phyloP scores from a whole-genome alignment of 176 grass and related monocot species.

The Poa pratensis region DNA sequence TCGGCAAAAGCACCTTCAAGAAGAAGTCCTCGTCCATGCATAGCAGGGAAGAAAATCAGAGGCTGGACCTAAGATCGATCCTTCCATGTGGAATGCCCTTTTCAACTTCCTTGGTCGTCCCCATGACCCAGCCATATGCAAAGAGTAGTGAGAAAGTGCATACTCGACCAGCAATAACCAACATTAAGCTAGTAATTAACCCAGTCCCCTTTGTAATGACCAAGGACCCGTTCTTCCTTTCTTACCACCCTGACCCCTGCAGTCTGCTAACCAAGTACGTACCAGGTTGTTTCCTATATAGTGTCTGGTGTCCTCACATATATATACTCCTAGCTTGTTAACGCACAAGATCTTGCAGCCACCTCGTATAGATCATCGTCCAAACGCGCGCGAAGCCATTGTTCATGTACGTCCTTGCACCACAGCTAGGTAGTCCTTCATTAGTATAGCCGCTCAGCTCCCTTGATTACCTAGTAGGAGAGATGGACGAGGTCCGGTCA shows the following conservation, averaged over 20 bases:
- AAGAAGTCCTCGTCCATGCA: conserved; percentile 6
- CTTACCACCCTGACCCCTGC: conserved; percentile 1
- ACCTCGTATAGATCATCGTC: background rate
- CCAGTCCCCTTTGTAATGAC: conserved; percentile 15
- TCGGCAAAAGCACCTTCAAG: background rate
- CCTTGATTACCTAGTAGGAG: background rate
- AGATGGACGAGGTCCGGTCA: conserved; percentile 48
- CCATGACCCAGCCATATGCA: conserved; percentile 45
- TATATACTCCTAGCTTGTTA: background rate
- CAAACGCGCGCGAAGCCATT: background rate
- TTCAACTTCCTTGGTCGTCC: conserved; percentile 57
- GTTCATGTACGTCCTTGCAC: conserved; percentile 41
- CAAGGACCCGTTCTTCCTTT: conserved; percentile 49
- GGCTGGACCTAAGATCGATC: conserved; percentile 46
- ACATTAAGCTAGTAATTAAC: background rate
- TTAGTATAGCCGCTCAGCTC: background rate
- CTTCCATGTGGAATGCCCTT: conserved; percentile 53
- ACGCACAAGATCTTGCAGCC: background rate
- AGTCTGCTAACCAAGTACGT: conserved; percentile 7
- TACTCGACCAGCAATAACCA: conserved; percentile 39
- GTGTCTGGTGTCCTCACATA: background rate
- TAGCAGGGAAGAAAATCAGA: conserved; percentile 11
- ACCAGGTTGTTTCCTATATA: conserved; percentile 46
- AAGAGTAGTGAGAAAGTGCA: conserved; percentile 42
- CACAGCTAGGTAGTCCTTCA: background rate